These are phyloP conservation scores for Henckelia pumila DNA, from an alignment of 257 asterid genomes.

Conservation along the genomic window DNA sequence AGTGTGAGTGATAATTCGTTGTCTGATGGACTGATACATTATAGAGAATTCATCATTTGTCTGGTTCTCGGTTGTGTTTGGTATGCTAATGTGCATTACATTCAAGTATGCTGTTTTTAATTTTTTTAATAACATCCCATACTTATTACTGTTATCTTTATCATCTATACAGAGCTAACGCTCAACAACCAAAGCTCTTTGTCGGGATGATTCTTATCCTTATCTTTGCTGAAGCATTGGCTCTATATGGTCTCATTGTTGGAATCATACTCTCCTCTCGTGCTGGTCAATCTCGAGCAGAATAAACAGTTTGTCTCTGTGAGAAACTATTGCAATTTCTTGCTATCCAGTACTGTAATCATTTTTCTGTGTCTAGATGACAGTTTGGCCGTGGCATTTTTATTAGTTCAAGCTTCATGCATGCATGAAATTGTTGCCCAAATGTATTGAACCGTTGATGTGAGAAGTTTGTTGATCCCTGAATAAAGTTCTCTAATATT, in stretches of 20 bases:
- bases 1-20: neutral
- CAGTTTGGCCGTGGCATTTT: constrained; percentile 26
- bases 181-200: constrained; percentile 81
- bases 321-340: constrained; percentile 20
- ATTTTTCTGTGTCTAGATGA: constrained; percentile 26
- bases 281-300: constrained; percentile 89
- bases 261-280: constrained; percentile 92
- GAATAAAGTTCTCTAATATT: neutral
- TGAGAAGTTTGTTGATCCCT: neutral
- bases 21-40: neutral
- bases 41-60: neutral
- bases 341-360: constrained; percentile 23
- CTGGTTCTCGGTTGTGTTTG: neutral
- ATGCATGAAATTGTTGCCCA: neutral
- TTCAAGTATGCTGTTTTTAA: constrained; percentile 2
- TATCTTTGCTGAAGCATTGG: constrained; percentile 76
- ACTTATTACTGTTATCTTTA: constrained; percentile 2
- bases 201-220: constrained; percentile 87
- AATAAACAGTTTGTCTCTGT: constrained; percentile 34
- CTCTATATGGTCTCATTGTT: constrained; percentile 76
- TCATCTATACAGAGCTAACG: constrained; percentile 58
- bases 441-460: neutral
- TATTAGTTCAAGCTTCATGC: neutral
- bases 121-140: neutral
- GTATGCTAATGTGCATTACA: neutral